Conservation (phyloP, 1,284 basidiomycete species). For the Calocybe gambosa region DNA sequence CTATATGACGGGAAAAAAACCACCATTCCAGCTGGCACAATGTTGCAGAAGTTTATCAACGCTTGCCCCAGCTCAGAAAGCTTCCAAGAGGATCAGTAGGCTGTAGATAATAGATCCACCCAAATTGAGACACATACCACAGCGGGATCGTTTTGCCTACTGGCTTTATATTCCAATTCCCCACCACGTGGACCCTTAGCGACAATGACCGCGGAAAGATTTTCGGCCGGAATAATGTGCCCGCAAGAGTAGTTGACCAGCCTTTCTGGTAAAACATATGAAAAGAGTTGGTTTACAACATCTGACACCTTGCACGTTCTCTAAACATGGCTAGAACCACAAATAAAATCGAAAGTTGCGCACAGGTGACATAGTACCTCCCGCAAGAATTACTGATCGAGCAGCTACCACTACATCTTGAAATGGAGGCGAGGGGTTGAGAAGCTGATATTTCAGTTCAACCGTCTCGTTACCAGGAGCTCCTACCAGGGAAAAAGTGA, state of each 20-base stretch:
- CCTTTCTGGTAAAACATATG: conserved; percentile 53
- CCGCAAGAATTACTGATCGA: conserved; percentile 82
- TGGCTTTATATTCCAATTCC: conserved; percentile 81
- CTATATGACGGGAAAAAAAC: conserved; percentile 94
- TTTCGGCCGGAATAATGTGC: conserved; percentile 83
- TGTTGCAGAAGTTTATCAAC: conserved; percentile 70
- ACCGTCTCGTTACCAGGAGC: conserved; percentile 40
- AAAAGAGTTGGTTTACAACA: conserved; percentile 79
- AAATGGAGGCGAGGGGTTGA: conserved; percentile 92
- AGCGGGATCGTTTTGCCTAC: conserved; percentile 62
- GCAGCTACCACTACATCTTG: conserved; percentile 76
- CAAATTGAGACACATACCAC: conserved; percentile 41
- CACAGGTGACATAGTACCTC: conserved; percentile 97
- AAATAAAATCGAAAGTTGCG: conserved; percentile 15
- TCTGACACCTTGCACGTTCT: conserved; percentile 72
- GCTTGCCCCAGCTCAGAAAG: conserved; percentile 82
- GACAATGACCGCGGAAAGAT: conserved; percentile 77
- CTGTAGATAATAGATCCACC: too few species aligned
- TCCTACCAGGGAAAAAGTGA: conserved; percentile 44
- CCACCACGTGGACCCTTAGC: conserved; percentile 72
- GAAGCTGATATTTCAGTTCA: conserved; percentile 84
- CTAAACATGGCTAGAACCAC: conserved; percentile 12
- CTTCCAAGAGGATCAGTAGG: conserved; percentile 32
- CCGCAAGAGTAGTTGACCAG: conserved; percentile 85
- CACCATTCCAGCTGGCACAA: conserved; percentile 86